Evolutionary conservation across 1,284 basidiomycete genomes (phyloP), one percentile per base, ranked within the genome.

Genomic region (Schizophyllum commune): DNA sequence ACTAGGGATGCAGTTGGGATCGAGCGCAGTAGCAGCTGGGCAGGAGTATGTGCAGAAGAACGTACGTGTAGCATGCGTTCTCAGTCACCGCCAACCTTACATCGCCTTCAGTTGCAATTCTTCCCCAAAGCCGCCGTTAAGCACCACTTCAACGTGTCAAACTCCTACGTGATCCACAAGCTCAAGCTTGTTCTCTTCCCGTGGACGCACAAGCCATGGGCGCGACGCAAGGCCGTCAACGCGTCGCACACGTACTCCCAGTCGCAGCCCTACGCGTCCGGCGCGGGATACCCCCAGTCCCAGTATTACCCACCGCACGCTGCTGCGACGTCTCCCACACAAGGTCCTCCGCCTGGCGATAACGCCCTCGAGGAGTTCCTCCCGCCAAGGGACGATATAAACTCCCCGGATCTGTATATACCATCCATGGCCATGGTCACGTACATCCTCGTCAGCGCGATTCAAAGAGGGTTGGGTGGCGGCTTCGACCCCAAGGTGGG

Each of bases 341-440:
- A 27, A 27, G 27, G 27, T 5, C 27, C 27, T 27, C 27, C 27
- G 27, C 27, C 27, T 27, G 27, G 27, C 5, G 27, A 27, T 27
- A 27, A 27, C 5, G 27, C 27, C 27, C 27, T 27, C 27, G 51
- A 52, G 1, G 93, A 95, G 69, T 98, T 88, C 83, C 84, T 91
- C 60, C 79, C 93, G 2, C 97, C 96, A 0, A 77, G 96, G 60
- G 95, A 98, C 56, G 96, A 99, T 71, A 85, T 98, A 66, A 99
- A 99, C 72, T 91, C 88, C 60, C 96, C 97, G 0, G 96, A 99
- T 75, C 78, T 98, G 22, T 99, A 99, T 74, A 98, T 99, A 65
- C 96, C 97, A 96, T 93, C 88, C 19, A 99, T 99, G 96, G 92
- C 95, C 0, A 82, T 99, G 32, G 93, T 97, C 20, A 98, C 97